These are phyloP conservation scores for Aspergillus sp. DNA, from an alignment of 2,329 filamentous ascomycete genomes.

Conservation along the genomic window DNA sequence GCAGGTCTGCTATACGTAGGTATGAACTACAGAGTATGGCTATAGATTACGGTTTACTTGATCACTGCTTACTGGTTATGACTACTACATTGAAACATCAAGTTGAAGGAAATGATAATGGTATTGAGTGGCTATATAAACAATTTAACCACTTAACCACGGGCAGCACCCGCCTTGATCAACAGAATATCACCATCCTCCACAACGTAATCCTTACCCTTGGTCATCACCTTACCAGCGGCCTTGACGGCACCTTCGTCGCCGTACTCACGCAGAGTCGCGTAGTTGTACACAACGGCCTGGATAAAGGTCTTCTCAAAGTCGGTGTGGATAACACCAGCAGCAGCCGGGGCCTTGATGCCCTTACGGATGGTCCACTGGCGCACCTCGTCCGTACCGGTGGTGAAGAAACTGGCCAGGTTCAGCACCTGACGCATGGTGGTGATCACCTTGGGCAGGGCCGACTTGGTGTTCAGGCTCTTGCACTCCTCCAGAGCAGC, in stretches of 20 bases:
- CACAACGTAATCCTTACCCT: constrained; percentile 88
- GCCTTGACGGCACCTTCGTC: constrained; percentile 87
- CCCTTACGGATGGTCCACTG: constrained; percentile 98
- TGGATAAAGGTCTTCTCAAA: constrained; percentile 99
- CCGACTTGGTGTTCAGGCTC: constrained; percentile 80
- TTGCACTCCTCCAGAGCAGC: constrained; percentile 85
- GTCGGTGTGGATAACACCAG: constrained; percentile 96
- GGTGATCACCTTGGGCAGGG: constrained; percentile 84
- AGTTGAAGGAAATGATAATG: not conserved
- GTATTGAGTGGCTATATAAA: constrained; percentile 3
- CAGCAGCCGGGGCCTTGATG: constrained; percentile 95
- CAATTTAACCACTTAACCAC: constrained; percentile 36
- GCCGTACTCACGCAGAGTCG: constrained; percentile 76
- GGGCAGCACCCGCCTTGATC: constrained; percentile 69
- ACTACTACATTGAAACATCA: not conserved
- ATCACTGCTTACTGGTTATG: not conserved
- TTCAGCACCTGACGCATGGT: constrained; percentile 92
- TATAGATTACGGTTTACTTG: too few species aligned
- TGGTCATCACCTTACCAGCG: constrained; percentile 96
- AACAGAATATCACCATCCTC: constrained; percentile 66
- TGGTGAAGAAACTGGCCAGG: constrained; percentile 95
- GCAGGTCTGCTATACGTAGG: not conserved
- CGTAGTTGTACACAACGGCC: constrained; percentile 89
- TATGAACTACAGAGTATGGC: too few species aligned
- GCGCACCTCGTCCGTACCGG: constrained; percentile 89